These are phyloP conservation scores for Trametes cingulata DNA, from an alignment of 768 basidiomycete species.

Conservation along the genomic window DNA sequence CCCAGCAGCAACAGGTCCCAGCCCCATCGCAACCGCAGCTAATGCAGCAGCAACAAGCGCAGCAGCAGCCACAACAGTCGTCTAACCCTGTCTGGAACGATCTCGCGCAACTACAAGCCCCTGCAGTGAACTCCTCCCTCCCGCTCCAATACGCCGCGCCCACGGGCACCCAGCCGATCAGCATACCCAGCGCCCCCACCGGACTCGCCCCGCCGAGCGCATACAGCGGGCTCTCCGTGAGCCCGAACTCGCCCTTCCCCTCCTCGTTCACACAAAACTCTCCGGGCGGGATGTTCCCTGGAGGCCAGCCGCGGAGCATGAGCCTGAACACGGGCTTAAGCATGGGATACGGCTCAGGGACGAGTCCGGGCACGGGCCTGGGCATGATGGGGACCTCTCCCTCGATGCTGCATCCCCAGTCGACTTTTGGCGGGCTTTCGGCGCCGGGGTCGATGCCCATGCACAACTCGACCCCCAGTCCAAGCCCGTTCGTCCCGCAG, in stretches of 20 bases:
- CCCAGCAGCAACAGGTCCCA: conserved; percentile 6
- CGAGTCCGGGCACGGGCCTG: background rate
- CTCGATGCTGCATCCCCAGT: conserved; percentile 17
- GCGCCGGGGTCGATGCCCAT: background rate
- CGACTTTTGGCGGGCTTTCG: background rate
- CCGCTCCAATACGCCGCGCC: conserved; percentile 28
- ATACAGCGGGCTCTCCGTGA: conserved; percentile 25
- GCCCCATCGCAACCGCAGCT: conserved; percentile 7
- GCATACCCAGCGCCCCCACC: conserved; percentile 6
- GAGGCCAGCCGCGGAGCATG: conserved; percentile 22
- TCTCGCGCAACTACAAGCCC: conserved; percentile 26
- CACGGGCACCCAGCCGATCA: conserved; percentile 17
- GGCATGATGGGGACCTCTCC: conserved; percentile 16
- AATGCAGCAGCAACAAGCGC: background rate
- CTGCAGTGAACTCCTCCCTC: conserved; percentile 25
- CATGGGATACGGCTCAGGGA: background rate
- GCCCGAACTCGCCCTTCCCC: conserved; percentile 25
- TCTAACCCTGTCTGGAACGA: conserved; percentile 26
- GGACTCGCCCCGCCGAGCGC: conserved; percentile 17
- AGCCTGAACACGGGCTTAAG: conserved; percentile 13
- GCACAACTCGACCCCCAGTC: conserved; percentile 19
- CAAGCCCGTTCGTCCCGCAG: conserved; percentile 25
- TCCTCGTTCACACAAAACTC: conserved; percentile 22
- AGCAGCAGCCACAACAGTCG: conserved; percentile 11
- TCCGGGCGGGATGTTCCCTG: conserved; percentile 15